Conservation (phyloP, 768 basidiomycete species). For the Kwoniella sp. region DNA sequence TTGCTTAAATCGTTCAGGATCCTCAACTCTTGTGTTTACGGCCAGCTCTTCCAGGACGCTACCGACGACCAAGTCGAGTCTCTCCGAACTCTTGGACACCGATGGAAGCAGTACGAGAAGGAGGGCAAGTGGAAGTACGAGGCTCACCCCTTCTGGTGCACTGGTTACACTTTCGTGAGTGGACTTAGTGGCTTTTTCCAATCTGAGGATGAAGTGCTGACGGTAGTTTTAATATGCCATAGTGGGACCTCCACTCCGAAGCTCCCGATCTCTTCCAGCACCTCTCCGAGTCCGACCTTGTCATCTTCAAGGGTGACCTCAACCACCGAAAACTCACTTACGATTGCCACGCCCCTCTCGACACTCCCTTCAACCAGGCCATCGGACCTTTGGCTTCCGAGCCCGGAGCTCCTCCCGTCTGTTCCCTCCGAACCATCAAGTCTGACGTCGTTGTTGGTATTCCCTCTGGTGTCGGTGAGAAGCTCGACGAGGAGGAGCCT, state of each 20-base stretch:
- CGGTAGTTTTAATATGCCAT: background rate
- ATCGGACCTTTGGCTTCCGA: constrained; percentile 90
- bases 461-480: constrained; percentile 63
- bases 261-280: constrained; percentile 73
- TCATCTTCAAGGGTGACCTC: constrained; percentile 89
- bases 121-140: constrained; percentile 94
- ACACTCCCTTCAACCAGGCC: constrained; percentile 83
- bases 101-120: constrained; percentile 95
- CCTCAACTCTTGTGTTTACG: constrained; percentile 58
- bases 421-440: constrained; percentile 88
- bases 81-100: constrained; percentile 71
- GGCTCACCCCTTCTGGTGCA: constrained; percentile 62
- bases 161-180: constrained; percentile 80
- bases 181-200: too few species aligned
- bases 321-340: constrained; percentile 70
- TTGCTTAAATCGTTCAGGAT: constrained; percentile 14
- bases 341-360: constrained; percentile 57
- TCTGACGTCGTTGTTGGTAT: constrained; percentile 83
- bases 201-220: too few species aligned
- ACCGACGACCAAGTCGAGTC: constrained; percentile 78
- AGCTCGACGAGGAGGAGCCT: constrained; percentile 77
- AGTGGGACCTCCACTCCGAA: constrained; percentile 54
- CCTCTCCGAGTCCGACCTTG: constrained; percentile 83
- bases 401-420: constrained; percentile 82
- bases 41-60: constrained; percentile 84